phyloP scores from a whole-genome alignment of 257 asterid genomes.

The Nicotiana otophora region DNA sequence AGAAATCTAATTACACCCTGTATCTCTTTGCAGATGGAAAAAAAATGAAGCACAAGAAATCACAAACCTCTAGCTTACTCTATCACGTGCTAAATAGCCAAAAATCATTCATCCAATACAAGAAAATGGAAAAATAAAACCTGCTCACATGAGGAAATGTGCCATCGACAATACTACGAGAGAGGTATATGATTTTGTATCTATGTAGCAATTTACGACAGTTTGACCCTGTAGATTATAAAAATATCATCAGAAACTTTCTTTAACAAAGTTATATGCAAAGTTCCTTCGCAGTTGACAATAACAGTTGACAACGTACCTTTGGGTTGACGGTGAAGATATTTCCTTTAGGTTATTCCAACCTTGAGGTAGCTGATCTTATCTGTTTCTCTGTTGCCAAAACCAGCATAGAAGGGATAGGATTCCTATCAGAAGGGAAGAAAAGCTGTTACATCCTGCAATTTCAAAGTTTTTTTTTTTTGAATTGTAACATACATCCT shows the following conservation, averaged over 20 bases:
- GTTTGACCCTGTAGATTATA: constrained; percentile 51
- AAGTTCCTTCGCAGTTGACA: not conserved
- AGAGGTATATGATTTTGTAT: constrained; percentile 55
- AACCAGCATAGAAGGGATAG: constrained; percentile 84
- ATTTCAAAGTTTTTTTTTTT: no score
- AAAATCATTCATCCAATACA: not conserved
- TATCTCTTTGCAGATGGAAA: not conserved
- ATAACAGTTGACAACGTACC: constrained; percentile 30
- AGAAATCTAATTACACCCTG: not conserved
- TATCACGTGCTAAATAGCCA: not conserved
- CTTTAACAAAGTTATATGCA: not conserved
- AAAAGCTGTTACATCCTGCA: constrained; percentile 54
- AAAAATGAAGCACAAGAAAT: not conserved
- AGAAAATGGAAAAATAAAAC: constrained; percentile 19
- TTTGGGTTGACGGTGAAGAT: constrained; percentile 73
- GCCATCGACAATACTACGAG: constrained; percentile 53
- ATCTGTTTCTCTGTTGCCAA: constrained; percentile 77
- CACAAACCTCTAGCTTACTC: not conserved
- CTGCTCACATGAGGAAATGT: constrained; percentile 58
- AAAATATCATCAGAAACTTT: constrained; percentile 1
- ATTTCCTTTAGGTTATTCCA: constrained; percentile 66
- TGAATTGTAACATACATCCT: no score
- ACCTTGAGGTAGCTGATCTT: constrained; percentile 75
- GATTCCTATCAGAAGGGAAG: constrained; percentile 68
- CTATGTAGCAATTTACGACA: constrained; percentile 46